These are phyloP conservation scores for Jamesozyma spencerorum DNA, from an alignment of 805 yeast genomes.

Conservation along the genomic window DNA sequence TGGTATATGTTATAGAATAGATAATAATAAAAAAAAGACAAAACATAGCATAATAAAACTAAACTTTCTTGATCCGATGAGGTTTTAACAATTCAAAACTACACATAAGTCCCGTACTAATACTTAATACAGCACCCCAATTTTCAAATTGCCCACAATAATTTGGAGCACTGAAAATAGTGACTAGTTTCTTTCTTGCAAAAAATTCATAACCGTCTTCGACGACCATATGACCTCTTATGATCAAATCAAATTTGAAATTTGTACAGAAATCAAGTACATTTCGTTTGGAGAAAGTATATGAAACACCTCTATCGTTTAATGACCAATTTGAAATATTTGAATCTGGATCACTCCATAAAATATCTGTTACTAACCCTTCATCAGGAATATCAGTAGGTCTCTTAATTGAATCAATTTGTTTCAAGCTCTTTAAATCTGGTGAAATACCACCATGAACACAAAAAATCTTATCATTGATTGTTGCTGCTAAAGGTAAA, in stretches of 20 bases:
- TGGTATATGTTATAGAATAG: neutral
- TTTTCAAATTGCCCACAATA: constrained; percentile 76
- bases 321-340: constrained; percentile 53
- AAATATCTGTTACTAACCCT: constrained; percentile 65
- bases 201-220: constrained; percentile 84
- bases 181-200: constrained; percentile 62
- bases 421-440: constrained; percentile 48
- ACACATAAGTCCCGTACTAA: constrained; percentile 57
- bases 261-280: constrained; percentile 55
- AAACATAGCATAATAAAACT: neutral
- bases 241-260: constrained; percentile 66
- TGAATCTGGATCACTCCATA: constrained; percentile 77
- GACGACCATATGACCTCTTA: constrained; percentile 83
- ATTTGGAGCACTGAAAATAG: constrained; percentile 75
- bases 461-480: constrained; percentile 88
- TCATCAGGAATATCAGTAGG: constrained; percentile 80
- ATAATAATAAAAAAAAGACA: too few relatives aligned
- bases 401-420: constrained; percentile 57
- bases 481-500: constrained; percentile 88
- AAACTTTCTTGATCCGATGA: constrained; percentile 14
- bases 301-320: constrained; percentile 77
- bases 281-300: constrained; percentile 61
- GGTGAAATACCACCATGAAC: constrained; percentile 83
- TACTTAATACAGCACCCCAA: constrained; percentile 74
- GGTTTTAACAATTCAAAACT: constrained; percentile 66